Conservation (phyloP, 768 basidiomycete genomes). For the Symmetrospora coprosmae region DNA sequence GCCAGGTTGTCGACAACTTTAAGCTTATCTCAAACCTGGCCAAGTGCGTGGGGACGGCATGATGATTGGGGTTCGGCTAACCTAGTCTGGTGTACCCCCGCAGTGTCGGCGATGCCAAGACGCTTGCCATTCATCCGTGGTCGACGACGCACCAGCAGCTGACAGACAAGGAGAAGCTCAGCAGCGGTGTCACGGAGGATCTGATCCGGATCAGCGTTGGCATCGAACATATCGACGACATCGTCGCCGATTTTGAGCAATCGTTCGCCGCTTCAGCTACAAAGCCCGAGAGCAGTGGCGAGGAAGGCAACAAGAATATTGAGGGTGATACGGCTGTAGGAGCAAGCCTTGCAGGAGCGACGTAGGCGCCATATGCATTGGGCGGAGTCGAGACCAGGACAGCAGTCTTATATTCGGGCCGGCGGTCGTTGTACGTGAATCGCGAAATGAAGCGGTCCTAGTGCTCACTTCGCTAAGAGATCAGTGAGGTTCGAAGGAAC, state of each 20-base stretch:
- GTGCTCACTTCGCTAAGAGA: too few species aligned
- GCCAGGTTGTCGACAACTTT: conserved; percentile 51
- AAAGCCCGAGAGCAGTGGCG: not conserved
- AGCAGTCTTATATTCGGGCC: too few species aligned
- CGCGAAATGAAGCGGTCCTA: too few species aligned
- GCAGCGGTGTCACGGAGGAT: conserved; percentile 56
- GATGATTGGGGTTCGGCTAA: not conserved
- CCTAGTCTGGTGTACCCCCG: not conserved
- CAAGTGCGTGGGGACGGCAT: conserved; percentile 23
- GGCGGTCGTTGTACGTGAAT: too few species aligned
- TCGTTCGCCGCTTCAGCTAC: conserved; percentile 35
- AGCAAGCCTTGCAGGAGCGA: not conserved
- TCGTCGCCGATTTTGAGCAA: conserved; percentile 41
- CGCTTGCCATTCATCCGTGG: conserved; percentile 60
- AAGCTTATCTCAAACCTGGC: conserved; percentile 50
- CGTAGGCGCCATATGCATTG: not conserved
- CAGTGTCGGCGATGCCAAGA: conserved; percentile 45
- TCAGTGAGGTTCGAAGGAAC: too few species aligned
- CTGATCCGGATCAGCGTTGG: conserved; percentile 49
- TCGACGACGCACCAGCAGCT: conserved; percentile 65
- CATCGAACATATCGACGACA: conserved; percentile 36
- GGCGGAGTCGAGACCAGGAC: too few species aligned
- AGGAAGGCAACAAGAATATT: not conserved
- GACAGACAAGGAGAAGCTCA: conserved; percentile 47
- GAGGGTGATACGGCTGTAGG: not conserved